Evolutionary conservation across 1,284 basidiomycete species (phyloP).

Genomic region (Tilletia horrida): DNA sequence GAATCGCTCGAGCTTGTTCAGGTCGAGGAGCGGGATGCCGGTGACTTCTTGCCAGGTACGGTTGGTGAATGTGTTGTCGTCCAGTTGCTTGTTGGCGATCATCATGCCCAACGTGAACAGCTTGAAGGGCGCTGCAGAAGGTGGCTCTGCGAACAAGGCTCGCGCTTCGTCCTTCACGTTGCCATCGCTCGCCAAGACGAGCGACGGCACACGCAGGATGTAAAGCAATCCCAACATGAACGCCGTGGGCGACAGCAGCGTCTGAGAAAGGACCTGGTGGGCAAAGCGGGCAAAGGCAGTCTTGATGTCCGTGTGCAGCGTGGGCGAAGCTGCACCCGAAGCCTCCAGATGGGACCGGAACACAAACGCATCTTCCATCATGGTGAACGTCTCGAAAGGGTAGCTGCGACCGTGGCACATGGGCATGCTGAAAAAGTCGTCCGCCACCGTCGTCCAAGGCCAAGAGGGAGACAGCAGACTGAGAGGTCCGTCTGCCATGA

Average conservation of each 20-base stretch:
- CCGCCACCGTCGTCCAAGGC: constrained; percentile 14
- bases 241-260: constrained; percentile 47
- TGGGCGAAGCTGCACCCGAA: constrained; percentile 1
- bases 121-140: constrained; percentile 50
- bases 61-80: constrained; percentile 54
- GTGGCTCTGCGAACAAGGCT: constrained; percentile 49
- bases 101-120: constrained; percentile 50
- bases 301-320: constrained; percentile 15
- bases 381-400: constrained; percentile 20
- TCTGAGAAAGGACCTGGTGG: constrained; percentile 52
- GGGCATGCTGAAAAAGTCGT: constrained; percentile 14
- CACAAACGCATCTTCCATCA: constrained; percentile 8
- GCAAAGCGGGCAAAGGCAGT: constrained; percentile 30
- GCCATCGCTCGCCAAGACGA: constrained; percentile 33
- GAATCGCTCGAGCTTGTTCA: constrained; percentile 51
- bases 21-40: constrained; percentile 49
- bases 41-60: constrained; percentile 55
- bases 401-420: constrained; percentile 16
- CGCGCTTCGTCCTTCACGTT: constrained; percentile 37
- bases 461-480: constrained; percentile 8
- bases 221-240: constrained; percentile 48
- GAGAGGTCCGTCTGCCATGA: constrained; percentile 1
- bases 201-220: constrained; percentile 39
- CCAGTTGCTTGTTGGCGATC: constrained; percentile 55
- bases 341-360: not conserved